A percentile compares a stretch with the other conserved stretches of the same genome.
Conservation (phyloP, 768 basidiomycete genomes). For the Cystofilobasidium bisporidii region DNA sequence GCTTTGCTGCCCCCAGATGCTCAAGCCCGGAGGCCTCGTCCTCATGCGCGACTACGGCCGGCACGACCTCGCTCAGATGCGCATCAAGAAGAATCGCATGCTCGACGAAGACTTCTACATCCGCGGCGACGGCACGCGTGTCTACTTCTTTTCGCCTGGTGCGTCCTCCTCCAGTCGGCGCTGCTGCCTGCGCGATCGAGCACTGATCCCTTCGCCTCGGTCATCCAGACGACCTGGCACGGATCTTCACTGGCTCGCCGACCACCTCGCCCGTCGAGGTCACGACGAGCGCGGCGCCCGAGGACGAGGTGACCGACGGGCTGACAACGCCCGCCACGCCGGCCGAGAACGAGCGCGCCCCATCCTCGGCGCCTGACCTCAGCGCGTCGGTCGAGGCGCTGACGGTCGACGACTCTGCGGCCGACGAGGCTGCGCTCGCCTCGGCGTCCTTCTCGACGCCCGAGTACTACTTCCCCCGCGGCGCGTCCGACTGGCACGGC, state of each 20-base stretch:
- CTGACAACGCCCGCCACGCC: slow-evolving; percentile 4
- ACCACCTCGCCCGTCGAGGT: slow-evolving; percentile 31
- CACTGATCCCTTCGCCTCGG: too few species aligned
- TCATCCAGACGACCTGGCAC: slow-evolving; percentile 68
- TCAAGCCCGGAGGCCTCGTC: slow-evolving; percentile 78
- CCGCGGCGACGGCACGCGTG: slow-evolving; percentile 90
- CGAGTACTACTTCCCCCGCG: slow-evolving; percentile 13
- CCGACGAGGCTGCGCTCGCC: slow-evolving; percentile 10
- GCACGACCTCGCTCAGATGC: slow-evolving; percentile 70
- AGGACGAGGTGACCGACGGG: slow-evolving; percentile 30
- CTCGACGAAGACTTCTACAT: slow-evolving; percentile 93
- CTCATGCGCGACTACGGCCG: slow-evolving; percentile 90
- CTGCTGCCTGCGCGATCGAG: too few species aligned
- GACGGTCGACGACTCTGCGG: slow-evolving; percentile 13
- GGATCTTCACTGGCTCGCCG: slow-evolving; percentile 61
- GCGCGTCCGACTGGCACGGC: slow-evolving; percentile 32
- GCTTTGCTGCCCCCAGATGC: slow-evolving; percentile 48
- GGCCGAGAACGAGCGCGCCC: not conserved
- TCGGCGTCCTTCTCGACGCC: slow-evolving; percentile 24
- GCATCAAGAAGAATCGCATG: slow-evolving; percentile 78
- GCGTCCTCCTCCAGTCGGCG: slow-evolving; percentile 11
- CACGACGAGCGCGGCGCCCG: slow-evolving; percentile 5
- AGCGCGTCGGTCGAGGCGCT: not conserved
- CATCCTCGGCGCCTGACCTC: slow-evolving; percentile 2
- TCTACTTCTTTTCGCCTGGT: slow-evolving; percentile 93